These are phyloP conservation scores for Mimosa bimucronata DNA, from an alignment of 306 rosid genomes.

Conservation along the genomic window DNA sequence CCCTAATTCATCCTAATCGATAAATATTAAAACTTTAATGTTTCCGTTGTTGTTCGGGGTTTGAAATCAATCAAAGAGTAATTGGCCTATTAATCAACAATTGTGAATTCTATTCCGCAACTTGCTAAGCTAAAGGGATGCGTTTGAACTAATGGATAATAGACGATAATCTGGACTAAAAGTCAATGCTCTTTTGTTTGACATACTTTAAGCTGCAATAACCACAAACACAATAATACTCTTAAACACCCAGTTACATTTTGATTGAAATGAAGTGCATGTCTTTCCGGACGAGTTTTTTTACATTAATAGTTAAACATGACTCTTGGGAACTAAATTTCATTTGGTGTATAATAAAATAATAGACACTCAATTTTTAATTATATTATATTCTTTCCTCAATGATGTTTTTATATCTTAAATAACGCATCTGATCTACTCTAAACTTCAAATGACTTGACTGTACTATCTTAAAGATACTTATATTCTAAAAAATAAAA, in stretches of 20 bases:
- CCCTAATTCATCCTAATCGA: too few species aligned
- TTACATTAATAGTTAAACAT: not conserved
- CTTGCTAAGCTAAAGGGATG: not conserved
- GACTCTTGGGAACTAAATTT: not conserved
- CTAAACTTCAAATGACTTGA: too few species aligned
- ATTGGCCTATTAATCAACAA: not conserved
- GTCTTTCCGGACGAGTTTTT: not conserved
- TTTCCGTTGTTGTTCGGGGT: not conserved
- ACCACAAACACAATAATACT: not conserved
- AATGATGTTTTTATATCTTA: not conserved
- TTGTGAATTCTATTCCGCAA: not conserved
- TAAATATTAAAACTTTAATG: not conserved
- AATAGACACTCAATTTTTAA: not conserved
- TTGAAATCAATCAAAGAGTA: not conserved
- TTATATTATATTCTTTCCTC: not conserved
- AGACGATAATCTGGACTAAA: not conserved
- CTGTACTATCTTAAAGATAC: not conserved
- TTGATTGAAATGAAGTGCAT: not conserved
- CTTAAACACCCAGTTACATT: not conserved
- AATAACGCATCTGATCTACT: not conserved
- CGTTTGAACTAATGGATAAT: not conserved
- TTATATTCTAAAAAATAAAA: too few species aligned
- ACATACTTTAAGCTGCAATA: not conserved
- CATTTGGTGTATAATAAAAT: not conserved
- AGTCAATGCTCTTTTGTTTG: not conserved